Base-by-base conservation (phyloP, 371 early-diverging fungal genomes). In the Mortierella sp. region DNA sequence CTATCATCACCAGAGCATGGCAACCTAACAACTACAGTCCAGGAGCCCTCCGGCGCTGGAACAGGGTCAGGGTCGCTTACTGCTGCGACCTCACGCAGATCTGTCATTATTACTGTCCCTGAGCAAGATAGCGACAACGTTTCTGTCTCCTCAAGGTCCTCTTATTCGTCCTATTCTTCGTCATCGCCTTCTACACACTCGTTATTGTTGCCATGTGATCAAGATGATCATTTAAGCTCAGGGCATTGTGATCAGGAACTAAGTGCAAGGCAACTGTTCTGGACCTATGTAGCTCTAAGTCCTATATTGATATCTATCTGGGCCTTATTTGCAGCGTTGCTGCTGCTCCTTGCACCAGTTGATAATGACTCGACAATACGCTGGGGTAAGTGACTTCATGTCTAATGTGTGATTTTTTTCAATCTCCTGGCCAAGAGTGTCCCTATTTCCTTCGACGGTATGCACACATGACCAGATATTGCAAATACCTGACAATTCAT, bases 91-190 rank as follows among this genome's bases (percentile, higher is more conserved):
- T 62, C 71, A 10, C 70, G 70, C 43, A 64, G 61, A 33, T 74
- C 75, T 2, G 75, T 74, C 9, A 69, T 58, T 5, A 69, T 74
- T 22, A 16, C 60, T 11, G 63, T 74, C 16, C 74, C 74, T 9
- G 65, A 59, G 4, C 45, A 70, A 16, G 43, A 58, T 19, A 22
- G 45, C 36, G 80, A 79, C 55, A 66, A 43, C 38, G n/a, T 21
- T 4, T 79, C 80, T 8, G 41, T 71, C 10, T 65, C 70, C 2
- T 74, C 79, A 16, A 63, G 21, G 21, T 74, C 79, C n/a, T 74
- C 79, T 1, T 74, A 70, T 24, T 74, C 80, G 28, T 71, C 71
- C 11, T 79, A 69, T 38, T 78, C 74, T 0, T 74, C 79, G 15
- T 71, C 74, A 7, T 59, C 66, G 3, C 70, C 74, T 28, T 77